A percentile compares a stretch with the other conserved stretches of the same genome.
phyloP scores from a whole-genome alignment of 371 early-diverging fungal genomes.

The Mucor mucedo region DNA sequence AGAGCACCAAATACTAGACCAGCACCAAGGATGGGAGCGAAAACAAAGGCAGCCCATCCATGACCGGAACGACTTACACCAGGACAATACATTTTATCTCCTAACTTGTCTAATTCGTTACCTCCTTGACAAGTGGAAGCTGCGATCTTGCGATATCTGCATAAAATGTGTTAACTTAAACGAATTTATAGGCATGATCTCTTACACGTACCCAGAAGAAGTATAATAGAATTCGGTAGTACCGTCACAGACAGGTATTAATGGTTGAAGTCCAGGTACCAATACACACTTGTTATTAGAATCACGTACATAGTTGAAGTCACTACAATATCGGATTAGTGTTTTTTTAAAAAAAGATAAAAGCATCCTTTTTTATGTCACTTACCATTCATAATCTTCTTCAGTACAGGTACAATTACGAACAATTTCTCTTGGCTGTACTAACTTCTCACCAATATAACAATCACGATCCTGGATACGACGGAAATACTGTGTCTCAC shows the following conservation, averaged over 20 bases:
- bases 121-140: constrained; percentile 74
- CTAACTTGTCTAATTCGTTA: constrained; percentile 49
- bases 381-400: constrained; percentile 87
- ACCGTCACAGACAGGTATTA: constrained; percentile 60
- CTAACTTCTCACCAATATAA: constrained; percentile 75
- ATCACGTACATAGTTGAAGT: constrained; percentile 77
- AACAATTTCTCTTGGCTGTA: constrained; percentile 61
- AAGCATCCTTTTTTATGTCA: not conserved
- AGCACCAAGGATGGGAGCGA: constrained; percentile 48
- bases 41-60: constrained; percentile 42
- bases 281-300: constrained; percentile 65
- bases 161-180: not conserved
- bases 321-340: constrained; percentile 42
- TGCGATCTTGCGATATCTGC: constrained; percentile 80
- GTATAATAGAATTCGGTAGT: constrained; percentile 64
- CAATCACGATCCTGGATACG: constrained; percentile 79
- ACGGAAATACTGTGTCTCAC: constrained; percentile 77
- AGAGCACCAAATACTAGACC: constrained; percentile 42
- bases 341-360: not conserved
- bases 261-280: constrained; percentile 64
- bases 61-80: constrained; percentile 49
- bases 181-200: not conserved
- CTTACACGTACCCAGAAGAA: constrained; percentile 48
- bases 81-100: constrained; percentile 68
- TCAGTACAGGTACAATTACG: constrained; percentile 78